Conservation (phyloP, 768 basidiomycete genomes). For the Tylopilus intermedius region DNA sequence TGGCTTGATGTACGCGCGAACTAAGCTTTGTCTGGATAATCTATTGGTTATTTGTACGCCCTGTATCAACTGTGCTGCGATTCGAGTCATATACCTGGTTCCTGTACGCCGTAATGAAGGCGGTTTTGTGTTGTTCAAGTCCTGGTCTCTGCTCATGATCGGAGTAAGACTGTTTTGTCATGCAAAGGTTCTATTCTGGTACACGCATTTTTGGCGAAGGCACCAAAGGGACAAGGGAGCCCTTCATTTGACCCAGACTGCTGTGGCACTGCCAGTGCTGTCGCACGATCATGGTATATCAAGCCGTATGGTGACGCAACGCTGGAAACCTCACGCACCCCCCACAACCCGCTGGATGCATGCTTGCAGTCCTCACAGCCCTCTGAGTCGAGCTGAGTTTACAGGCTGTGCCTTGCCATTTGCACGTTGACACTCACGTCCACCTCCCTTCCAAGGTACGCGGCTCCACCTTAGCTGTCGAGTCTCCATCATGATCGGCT, state of each 20-base stretch:
- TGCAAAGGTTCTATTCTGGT: background rate
- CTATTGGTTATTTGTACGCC: constrained; percentile 4
- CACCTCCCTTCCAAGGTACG: constrained; percentile 2
- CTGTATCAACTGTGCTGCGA: background rate
- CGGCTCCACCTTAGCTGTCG: background rate
- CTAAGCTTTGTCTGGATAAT: background rate
- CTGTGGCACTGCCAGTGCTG: constrained; percentile 3
- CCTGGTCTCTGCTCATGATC: background rate
- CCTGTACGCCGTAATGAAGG: background rate
- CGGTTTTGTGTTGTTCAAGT: background rate
- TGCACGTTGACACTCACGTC: constrained; percentile 4
- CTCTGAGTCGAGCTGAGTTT: background rate
- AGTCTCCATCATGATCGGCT: background rate
- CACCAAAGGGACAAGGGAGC: background rate
- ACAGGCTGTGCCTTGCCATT: background rate
- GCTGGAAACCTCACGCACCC: background rate
- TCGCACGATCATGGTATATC: background rate
- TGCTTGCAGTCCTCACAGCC: constrained; percentile 1
- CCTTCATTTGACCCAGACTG: background rate
- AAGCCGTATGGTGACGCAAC: constrained; percentile 2
- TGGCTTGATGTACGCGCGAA: background rate
- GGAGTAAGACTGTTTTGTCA: constrained; percentile 5
- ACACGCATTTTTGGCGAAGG: background rate
- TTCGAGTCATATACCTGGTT: background rate
- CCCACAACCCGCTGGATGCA: background rate